Conservation (phyloP, 2,329 filamentous ascomycete species). For the Diplodia mutila region DNA sequence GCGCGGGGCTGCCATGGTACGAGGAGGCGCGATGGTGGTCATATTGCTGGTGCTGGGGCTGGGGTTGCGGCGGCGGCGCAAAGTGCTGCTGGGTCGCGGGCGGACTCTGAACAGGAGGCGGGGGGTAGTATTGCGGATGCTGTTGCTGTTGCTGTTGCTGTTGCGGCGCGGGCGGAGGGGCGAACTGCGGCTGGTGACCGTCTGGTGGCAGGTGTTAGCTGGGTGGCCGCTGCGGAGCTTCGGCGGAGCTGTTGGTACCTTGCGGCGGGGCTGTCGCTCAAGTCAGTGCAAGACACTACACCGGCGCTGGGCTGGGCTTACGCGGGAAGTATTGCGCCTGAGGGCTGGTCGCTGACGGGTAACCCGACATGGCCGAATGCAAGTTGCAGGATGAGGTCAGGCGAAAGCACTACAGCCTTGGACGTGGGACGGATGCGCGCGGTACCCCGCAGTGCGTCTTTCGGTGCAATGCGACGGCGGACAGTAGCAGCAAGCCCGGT, state of each 20-base stretch:
- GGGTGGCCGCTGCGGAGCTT: background rate
- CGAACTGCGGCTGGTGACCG: constrained; percentile 28
- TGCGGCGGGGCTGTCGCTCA: constrained; percentile 24
- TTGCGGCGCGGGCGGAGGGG: constrained; percentile 32
- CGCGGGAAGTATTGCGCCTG: constrained; percentile 42
- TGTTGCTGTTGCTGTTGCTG: constrained; percentile 18
- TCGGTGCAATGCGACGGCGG: background rate
- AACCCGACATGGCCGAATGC: constrained; percentile 21
- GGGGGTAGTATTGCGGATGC: constrained; percentile 31
- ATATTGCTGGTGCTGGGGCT: constrained; percentile 28
- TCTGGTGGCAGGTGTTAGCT: constrained; percentile 3
- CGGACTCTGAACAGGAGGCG: constrained; percentile 32
- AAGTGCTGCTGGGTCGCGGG: constrained; percentile 43
- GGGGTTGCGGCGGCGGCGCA: constrained; percentile 42
- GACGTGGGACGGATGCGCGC: background rate
- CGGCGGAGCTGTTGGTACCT: constrained; percentile 30
- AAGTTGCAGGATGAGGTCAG: background rate
- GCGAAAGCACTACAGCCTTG: background rate
- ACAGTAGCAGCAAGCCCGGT: background rate
- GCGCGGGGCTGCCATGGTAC: constrained; percentile 32
- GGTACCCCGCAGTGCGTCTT: constrained; percentile 11
- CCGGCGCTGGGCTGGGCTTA: constrained; percentile 21
- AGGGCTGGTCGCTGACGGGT: constrained; percentile 33
- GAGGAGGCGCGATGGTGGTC: constrained; percentile 41
- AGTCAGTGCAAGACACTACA: background rate